A percentile compares a stretch with the other conserved stretches of the same genome.
Evolutionary conservation across 2,329 filamentous ascomycete species (phyloP).

Genomic region (Penicillium sp.): DNA sequence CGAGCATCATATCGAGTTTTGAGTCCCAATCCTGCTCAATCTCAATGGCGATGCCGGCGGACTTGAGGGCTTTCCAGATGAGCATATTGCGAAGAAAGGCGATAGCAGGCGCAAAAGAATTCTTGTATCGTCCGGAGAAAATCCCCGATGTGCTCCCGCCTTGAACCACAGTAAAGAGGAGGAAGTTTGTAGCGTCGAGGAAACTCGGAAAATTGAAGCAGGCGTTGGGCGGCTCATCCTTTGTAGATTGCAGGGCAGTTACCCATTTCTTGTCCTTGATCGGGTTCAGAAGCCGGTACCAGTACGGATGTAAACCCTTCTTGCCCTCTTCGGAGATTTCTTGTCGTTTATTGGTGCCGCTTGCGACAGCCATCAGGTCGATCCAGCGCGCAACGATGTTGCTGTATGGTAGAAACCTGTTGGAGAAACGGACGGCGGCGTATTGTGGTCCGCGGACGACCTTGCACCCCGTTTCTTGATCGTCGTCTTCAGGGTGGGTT

Average conservation of each 20-base stretch:
- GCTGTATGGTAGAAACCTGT: conserved; percentile 79
- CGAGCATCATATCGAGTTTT: conserved; percentile 73
- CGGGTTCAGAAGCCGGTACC: conserved; percentile 68
- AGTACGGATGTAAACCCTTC: conserved; percentile 82
- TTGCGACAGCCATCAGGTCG: conserved; percentile 78
- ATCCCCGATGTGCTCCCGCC: conserved; percentile 36
- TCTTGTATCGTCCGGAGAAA: conserved; percentile 37
- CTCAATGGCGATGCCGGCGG: conserved; percentile 52
- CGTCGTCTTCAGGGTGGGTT: conserved; percentile 47
- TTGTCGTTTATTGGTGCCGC: conserved; percentile 66
- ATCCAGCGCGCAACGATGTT: conserved; percentile 86
- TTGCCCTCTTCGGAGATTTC: conserved; percentile 89
- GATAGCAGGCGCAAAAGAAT: conserved; percentile 71
- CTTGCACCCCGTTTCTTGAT: conserved; percentile 43
- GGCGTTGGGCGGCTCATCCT: conserved; percentile 55
- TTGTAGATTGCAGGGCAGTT: conserved; percentile 51
- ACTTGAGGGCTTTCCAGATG: conserved; percentile 60
- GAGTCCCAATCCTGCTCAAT: conserved; percentile 84
- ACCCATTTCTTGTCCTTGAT: conserved; percentile 49
- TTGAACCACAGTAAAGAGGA: conserved; percentile 40
- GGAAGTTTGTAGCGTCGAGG: conserved; percentile 37
- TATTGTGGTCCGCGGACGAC: conserved; percentile 77
- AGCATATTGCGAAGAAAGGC: conserved; percentile 70
- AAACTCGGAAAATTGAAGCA: conserved; percentile 49
- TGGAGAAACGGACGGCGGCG: conserved; percentile 85